Evolutionary conservation across 331 rosid species (phyloP), one percentile per base, ranked within the genome.

Genomic region (Pyrus hybrid): DNA sequence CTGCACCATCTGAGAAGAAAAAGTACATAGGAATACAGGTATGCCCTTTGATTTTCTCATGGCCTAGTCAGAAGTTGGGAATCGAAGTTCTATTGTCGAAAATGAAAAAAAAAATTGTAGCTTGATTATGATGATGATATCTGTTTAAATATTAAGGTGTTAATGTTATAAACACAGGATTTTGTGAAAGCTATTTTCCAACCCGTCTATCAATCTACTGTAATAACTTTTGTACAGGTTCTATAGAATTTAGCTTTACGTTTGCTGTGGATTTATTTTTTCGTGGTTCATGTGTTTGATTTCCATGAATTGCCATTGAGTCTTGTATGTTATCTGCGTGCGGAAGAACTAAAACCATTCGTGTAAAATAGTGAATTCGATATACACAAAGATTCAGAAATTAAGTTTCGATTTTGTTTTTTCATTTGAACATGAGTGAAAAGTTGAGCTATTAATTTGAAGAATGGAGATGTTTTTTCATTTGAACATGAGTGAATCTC

Each of bases 1-100:
- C 86, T 91, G 79, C 92, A 92, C 81, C 89, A 90, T 84, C 80
- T 84, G 75, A 86, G 93, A 85, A 87, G 96, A 82, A 95, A 86
- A 81, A 86, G 91, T 84, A 75, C 91, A 77, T 95, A 88, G 84
- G 76, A 86, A 37, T 37, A 10, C 45, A 37, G 93, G 90, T 89
- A 87, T 83, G 85, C 84, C 76, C 77, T 74, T 37, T 81, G 72
- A 82, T 80, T 47, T 80, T 73, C 45, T 69, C 77, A 68, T 74
- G 86, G 81, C 74, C 75, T 85, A 77, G 85, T 76, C 77, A 70
- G 77, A 78, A 76, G 82, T 73, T 81, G 75, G n/a, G 73, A 77
- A 71, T 74, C 61, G 75, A n/a, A 51, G 65, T 81, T 79, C 63
- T 75, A 76, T 72, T 83, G 64, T 83, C 80, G 78, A 83, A 37